These are phyloP conservation scores for Aspergillus costaricaensis DNA, from an alignment of 2,329 filamentous ascomycete genomes.

Conservation along the genomic window DNA sequence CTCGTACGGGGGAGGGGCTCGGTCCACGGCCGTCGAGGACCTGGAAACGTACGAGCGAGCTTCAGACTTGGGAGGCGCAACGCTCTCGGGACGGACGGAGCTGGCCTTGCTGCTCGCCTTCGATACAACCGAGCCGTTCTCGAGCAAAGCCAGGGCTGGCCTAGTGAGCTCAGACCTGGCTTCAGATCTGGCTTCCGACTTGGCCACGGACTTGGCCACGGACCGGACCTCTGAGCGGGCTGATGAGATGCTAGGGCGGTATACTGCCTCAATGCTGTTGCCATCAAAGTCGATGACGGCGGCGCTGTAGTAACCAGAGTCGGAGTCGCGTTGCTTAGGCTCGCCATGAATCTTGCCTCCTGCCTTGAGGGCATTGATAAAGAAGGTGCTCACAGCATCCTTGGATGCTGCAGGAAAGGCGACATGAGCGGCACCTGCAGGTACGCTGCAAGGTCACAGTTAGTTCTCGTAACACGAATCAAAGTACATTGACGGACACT, in stretches of 20 bases:
- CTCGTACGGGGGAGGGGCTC: constrained; percentile 19
- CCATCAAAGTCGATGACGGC: constrained; percentile 76
- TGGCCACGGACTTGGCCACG: constrained; percentile 22
- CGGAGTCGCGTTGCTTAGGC: constrained; percentile 55
- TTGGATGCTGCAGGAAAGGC: constrained; percentile 69
- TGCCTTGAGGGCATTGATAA: constrained; percentile 67
- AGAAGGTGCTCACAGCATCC: constrained; percentile 70
- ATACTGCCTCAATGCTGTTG: constrained; percentile 79
- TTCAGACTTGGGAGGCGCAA: constrained; percentile 33
- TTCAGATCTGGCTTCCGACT: constrained; percentile 29
- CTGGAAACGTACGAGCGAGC: constrained; percentile 33
- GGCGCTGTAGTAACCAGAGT: constrained; percentile 62
- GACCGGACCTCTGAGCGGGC: constrained; percentile 26
- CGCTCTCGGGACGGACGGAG: constrained; percentile 33
- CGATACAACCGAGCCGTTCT: constrained; percentile 43
- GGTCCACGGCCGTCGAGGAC: constrained; percentile 28
- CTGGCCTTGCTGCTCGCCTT: constrained; percentile 31
- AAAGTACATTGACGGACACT: constrained; percentile 23
- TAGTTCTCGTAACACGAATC: constrained; percentile 8
- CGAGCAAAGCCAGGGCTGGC: constrained; percentile 38
- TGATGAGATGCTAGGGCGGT: constrained; percentile 44
- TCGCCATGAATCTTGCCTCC: constrained; percentile 61
- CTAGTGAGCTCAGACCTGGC: constrained; percentile 32
- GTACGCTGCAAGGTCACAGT: constrained; percentile 38
- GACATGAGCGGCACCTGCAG: constrained; percentile 60